Evolutionary conservation across 2,329 filamentous ascomycete genomes (phyloP).

Genomic region (Epichloe aotearoae): DNA sequence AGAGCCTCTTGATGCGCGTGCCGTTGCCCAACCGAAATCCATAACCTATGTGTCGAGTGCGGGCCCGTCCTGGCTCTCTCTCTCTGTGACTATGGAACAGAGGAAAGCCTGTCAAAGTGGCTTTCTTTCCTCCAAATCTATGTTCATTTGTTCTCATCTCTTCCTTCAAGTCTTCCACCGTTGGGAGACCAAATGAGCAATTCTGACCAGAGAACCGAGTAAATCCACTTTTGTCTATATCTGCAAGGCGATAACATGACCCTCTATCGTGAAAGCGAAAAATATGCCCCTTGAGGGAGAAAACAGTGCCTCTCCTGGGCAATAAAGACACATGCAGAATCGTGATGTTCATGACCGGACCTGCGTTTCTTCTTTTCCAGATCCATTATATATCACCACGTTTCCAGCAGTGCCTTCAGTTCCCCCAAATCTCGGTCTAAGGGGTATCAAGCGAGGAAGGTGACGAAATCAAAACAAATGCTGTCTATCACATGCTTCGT

Average conservation of each 20-base stretch:
- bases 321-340: conserved; percentile 23
- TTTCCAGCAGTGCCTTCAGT: conserved; percentile 24
- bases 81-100: conserved; percentile 16
- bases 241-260: conserved; percentile 32
- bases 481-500: conserved; percentile 32
- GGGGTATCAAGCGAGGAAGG: conserved; percentile 30
- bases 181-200: conserved; percentile 21
- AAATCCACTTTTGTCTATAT: conserved; percentile 55
- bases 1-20: conserved; percentile 16
- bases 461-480: conserved; percentile 31
- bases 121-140: conserved; percentile 19
- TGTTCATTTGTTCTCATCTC: conserved; percentile 18
- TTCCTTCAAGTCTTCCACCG: conserved; percentile 16
- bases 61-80: conserved; percentile 23
- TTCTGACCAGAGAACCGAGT: conserved; percentile 43
- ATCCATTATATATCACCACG: conserved; percentile 21
- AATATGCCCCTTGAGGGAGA: conserved; percentile 21
- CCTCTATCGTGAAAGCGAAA: conserved; percentile 29
- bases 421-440: conserved; percentile 29
- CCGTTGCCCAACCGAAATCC: conserved; percentile 22
- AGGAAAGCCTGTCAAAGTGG: conserved; percentile 21
- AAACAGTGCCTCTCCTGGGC: conserved; percentile 23
- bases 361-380: conserved; percentile 10
- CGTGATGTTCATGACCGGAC: conserved; percentile 19
- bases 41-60: conserved; percentile 24